Evolutionary conservation across 495 filamentous ascomycete species (phyloP), one percentile per base, ranked within the genome.

Genomic region (Letharia lupina): DNA sequence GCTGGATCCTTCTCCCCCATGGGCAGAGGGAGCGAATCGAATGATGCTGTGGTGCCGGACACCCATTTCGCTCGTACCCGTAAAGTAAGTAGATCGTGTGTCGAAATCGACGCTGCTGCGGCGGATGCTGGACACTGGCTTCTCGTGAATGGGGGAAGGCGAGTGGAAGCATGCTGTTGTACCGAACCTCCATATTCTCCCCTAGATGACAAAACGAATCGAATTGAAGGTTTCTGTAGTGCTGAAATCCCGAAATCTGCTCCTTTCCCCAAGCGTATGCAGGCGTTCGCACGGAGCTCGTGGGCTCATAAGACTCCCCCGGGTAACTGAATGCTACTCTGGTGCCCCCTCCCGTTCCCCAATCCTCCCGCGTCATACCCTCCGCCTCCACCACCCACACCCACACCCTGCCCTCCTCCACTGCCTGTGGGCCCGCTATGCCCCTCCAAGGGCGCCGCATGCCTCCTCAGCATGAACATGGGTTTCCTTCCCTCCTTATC

Each of bases 401-500:
- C 69, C 37, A 44, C 50, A 23, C 61, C 59, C 35, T 52, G 59
- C 37, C 52, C 52, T 8, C 52, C 52, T 33, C 52, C 52, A 18
- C 52, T 56, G 31, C 63, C 69, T 60, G 66, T 68, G 4, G 68
- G 66, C 4, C 70, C 70, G 1, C 52, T 65, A 60, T 73, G 71
- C 6, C 71, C 71, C 39, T 73, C 71, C 65, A 71, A 44, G 16
- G 71, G 71, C 35, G 71, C 75, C 3, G 80, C 80, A 68, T 81
- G 82, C 75, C 90, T 90, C 60, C 94, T 79, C 50, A 98, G 76
- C 94, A 98, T 98, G 73, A 98, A 98, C 94, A 98, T 98, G 42
- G 94, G 94, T 73, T 98, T 98, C 75, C 91, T 87, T 16, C 95
- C 95, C 77, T 98, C 94, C 71, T 89, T 90, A 74, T 96, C 92